These are phyloP conservation scores for Fusarium keratoplasticum DNA, from an alignment of 2,329 filamentous ascomycete genomes.

Conservation along the genomic window DNA sequence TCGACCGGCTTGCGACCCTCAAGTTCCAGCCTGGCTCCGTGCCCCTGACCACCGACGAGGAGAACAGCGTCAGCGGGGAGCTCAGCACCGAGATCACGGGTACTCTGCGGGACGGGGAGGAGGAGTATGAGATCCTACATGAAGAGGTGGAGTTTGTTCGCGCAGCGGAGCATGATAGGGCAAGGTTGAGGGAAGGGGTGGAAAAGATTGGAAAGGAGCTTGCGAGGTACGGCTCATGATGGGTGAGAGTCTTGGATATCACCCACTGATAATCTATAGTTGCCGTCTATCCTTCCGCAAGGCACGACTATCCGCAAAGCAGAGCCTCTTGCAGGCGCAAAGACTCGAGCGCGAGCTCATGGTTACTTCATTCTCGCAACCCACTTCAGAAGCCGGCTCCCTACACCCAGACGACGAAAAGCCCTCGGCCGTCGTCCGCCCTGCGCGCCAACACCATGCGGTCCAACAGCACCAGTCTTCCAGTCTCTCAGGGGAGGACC, in stretches of 20 bases:
- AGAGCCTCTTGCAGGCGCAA: conserved; percentile 78
- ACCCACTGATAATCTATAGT: conserved; percentile 46
- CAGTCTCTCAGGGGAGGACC: conserved; percentile 71
- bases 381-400: conserved; percentile 50
- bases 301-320: conserved; percentile 83
- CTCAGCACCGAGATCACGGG: conserved; percentile 84
- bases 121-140: conserved; percentile 82
- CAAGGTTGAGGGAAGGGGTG: conserved; percentile 74
- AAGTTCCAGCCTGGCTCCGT: conserved; percentile 69
- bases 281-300: conserved; percentile 78
- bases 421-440: conserved; percentile 36
- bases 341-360: conserved; percentile 81
- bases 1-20: conserved; percentile 68
- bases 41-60: conserved; percentile 61
- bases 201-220: conserved; percentile 77
- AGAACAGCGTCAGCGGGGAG: conserved; percentile 72
- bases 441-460: conserved; percentile 39
- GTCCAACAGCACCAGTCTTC: conserved; percentile 49
- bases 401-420: conserved; percentile 43
- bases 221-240: conserved; percentile 64
- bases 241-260: background rate
- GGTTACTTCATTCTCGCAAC: conserved; percentile 71
- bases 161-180: conserved; percentile 66
- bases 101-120: conserved; percentile 80
- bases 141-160: conserved; percentile 82